Conservation (phyloP, 164 flowering plant genomes). For the Stephania cephalantha region DNA sequence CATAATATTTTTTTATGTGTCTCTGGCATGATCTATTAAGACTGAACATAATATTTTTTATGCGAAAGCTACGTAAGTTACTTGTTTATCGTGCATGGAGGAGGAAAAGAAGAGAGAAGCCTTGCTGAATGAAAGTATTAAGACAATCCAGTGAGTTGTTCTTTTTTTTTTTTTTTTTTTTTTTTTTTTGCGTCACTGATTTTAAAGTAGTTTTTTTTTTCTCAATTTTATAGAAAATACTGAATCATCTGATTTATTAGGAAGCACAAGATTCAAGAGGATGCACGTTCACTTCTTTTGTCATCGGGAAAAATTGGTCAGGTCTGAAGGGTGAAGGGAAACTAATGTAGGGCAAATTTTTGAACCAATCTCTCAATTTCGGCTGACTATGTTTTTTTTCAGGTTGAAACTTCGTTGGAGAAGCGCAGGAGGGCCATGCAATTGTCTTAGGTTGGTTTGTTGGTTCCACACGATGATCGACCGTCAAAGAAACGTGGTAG, state of each 20-base stretch:
- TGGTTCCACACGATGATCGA: conserved; percentile 32
- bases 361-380: not conserved
- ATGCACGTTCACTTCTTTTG: conserved; percentile 44
- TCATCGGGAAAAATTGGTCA: conserved; percentile 64
- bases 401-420: conserved; percentile 69
- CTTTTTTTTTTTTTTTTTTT: too few relatives aligned
- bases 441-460: conserved; percentile 63
- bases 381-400: not conserved
- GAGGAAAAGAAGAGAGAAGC: conserved; percentile 56
- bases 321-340: conserved; percentile 36
- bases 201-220: not conserved
- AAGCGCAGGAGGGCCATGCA: conserved; percentile 56
- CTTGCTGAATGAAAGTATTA: conserved; percentile 41
- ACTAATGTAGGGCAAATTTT: not conserved
- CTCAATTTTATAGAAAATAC: not conserved
- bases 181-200: not conserved
- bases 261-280: conserved; percentile 62
- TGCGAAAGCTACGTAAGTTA: too few relatives aligned
- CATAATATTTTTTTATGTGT: too few relatives aligned
- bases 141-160: conserved; percentile 11
- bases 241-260: conserved; percentile 26
- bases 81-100: conserved; percentile 26
- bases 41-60: too few relatives aligned
- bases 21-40: too few relatives aligned
- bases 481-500: conserved; percentile 24